Percentiles rank a stretch among this genome's conserved stretches.
These are phyloP conservation scores for Fraxinus platypoda DNA, from an alignment of 305 asterid species.

Conservation along the genomic window DNA sequence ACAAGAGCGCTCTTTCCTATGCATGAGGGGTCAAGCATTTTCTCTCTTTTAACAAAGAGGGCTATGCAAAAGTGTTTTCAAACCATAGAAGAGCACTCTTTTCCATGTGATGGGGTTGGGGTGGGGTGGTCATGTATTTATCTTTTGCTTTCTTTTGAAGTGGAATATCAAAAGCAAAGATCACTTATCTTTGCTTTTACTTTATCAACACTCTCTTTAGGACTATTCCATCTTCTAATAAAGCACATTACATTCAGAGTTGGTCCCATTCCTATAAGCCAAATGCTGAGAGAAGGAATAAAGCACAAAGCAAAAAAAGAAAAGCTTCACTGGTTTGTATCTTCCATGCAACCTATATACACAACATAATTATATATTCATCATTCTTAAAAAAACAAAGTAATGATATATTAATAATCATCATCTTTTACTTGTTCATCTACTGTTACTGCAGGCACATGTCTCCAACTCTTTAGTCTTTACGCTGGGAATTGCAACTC, in stretches of 20 bases:
- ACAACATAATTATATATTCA: background rate
- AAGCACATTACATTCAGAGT: constrained; percentile 49
- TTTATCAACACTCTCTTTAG: constrained; percentile 79
- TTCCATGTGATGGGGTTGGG: constrained; percentile 45
- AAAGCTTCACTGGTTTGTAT: constrained; percentile 5
- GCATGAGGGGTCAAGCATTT: constrained; percentile 36
- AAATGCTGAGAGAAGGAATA: background rate
- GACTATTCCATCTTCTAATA: constrained; percentile 89
- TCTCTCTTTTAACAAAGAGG: constrained; percentile 4
- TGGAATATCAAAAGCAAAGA: constrained; percentile 78
- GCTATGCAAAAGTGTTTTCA: background rate
- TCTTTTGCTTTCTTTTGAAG: constrained; percentile 43
- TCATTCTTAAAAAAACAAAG: background rate
- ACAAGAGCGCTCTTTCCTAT: constrained; percentile 49
- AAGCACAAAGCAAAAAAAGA: background rate
- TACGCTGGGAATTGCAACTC: constrained; percentile 3
- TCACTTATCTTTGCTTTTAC: constrained; percentile 57
- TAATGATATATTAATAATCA: background rate
- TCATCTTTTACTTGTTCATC: background rate
- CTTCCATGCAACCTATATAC: background rate
- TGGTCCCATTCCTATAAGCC: background rate
- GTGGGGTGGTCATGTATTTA: constrained; percentile 30
- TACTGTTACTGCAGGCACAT: constrained; percentile 1
- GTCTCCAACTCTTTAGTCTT: background rate
- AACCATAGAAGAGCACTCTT: constrained; percentile 55